Evolutionary conservation across 805 yeast genomes (phyloP).

Genomic region (Ogataea glucozyma): DNA sequence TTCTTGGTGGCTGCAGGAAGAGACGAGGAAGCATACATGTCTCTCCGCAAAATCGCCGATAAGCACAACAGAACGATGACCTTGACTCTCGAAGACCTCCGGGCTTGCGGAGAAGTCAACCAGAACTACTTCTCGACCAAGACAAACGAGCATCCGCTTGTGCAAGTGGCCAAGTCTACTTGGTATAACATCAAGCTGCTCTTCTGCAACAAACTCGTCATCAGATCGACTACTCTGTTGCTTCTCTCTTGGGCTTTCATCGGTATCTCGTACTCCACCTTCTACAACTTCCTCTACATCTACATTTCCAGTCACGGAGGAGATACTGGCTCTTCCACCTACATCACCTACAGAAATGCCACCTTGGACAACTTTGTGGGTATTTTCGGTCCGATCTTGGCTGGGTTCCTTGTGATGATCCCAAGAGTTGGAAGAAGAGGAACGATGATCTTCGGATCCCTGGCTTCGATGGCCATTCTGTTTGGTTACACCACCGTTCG

Average conservation of each 20-base stretch:
- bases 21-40: slow-evolving; percentile 49
- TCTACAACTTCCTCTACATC: slow-evolving; percentile 54
- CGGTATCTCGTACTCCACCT: slow-evolving; percentile 60
- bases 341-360: slow-evolving; percentile 48
- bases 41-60: slow-evolving; percentile 45
- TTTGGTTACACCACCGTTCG: slow-evolving; percentile 65
- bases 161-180: slow-evolving; percentile 31
- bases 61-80: slow-evolving; percentile 43
- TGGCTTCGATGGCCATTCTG: slow-evolving; percentile 56
- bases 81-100: slow-evolving; percentile 48
- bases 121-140: slow-evolving; percentile 25
- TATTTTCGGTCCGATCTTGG: slow-evolving; percentile 55
- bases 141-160: slow-evolving; percentile 28
- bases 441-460: slow-evolving; percentile 51
- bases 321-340: slow-evolving; percentile 40
- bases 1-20: slow-evolving; percentile 53
- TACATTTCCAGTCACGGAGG: slow-evolving; percentile 54
- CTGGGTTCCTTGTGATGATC: slow-evolving; percentile 39
- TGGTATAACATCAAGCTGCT: slow-evolving; percentile 45
- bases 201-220: slow-evolving; percentile 47
- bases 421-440: slow-evolving; percentile 56
- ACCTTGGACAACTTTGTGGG: slow-evolving; percentile 48
- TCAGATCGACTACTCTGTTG: slow-evolving; percentile 46
- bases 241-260: slow-evolving; percentile 55
- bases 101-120: slow-evolving; percentile 44